Percentiles rank a stretch among this genome's conserved stretches.
Conservation (phyloP, 1,284 basidiomycete species). For the Tylopilus sp. region DNA sequence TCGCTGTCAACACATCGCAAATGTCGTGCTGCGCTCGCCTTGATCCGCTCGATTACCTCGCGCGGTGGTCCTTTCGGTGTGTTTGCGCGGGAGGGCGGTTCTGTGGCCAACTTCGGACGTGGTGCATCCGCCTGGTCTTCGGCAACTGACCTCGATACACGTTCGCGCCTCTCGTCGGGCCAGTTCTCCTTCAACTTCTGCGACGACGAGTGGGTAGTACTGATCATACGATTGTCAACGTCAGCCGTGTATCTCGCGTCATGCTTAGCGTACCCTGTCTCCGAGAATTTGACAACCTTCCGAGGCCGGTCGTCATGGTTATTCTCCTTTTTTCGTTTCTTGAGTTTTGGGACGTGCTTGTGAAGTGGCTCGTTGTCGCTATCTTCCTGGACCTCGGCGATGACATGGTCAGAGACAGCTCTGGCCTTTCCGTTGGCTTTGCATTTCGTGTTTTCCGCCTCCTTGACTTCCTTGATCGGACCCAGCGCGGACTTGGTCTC, state of each 20-base stretch:
- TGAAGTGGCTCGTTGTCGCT: constrained; percentile 3
- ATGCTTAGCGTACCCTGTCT: constrained; percentile 9
- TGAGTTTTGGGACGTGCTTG: constrained; percentile 4
- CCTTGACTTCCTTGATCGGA: not conserved
- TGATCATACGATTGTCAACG: not conserved
- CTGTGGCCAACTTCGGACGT: not conserved
- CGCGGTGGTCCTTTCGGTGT: constrained; percentile 28
- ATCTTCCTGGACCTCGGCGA: constrained; percentile 2
- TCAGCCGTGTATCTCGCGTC: too few relatives aligned
- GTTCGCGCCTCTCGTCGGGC: not conserved
- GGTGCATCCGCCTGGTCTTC: not conserved
- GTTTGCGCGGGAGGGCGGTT: constrained; percentile 8
- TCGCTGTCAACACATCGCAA: constrained; percentile 24
- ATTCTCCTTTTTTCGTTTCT: constrained; percentile 24
- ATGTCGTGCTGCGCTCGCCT: constrained; percentile 18
- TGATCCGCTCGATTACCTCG: constrained; percentile 32
- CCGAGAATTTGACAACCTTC: constrained; percentile 20
- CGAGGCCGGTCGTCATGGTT: constrained; percentile 21
- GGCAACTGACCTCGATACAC: not conserved
- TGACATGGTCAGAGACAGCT: not conserved
- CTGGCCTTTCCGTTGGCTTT: constrained; percentile 5
- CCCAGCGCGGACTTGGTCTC: not conserved
- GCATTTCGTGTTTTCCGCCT: not conserved
- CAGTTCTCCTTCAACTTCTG: constrained; percentile 28
- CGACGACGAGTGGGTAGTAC: constrained; percentile 17